These are phyloP conservation scores for Corylus avellana DNA, from an alignment of 306 rosid genomes.

Conservation along the genomic window DNA sequence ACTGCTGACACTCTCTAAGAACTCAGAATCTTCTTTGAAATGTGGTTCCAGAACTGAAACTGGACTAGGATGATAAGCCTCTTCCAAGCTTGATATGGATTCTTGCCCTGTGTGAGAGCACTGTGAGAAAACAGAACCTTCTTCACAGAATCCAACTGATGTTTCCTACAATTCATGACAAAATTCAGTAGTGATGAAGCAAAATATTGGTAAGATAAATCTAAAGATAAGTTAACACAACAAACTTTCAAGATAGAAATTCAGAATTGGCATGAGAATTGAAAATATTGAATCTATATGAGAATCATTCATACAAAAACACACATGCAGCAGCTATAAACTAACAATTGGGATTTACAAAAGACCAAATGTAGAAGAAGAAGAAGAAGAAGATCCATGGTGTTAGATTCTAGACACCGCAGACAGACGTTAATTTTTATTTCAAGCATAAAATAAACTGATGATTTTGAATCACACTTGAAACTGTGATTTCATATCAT, in stretches of 20 bases:
- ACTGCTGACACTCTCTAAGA: constrained; percentile 23
- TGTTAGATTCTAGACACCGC: background rate
- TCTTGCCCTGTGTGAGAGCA: constrained; percentile 38
- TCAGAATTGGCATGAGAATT: background rate
- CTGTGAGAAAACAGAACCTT: constrained; percentile 40
- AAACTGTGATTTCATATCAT: background rate
- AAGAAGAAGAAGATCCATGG: background rate
- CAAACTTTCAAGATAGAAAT: background rate
- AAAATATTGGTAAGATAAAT: background rate
- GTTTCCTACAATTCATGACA: constrained; percentile 43
- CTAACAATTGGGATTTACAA: background rate
- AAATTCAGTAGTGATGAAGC: constrained; percentile 11
- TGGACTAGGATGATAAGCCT: constrained; percentile 67
- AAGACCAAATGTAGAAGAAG: background rate
- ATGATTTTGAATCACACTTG: background rate
- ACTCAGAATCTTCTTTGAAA: constrained; percentile 47
- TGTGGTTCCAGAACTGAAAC: constrained; percentile 67
- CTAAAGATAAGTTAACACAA: background rate
- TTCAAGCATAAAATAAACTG: background rate
- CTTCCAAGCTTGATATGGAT: constrained; percentile 42
- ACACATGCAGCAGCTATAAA: background rate
- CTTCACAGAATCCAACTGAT: constrained; percentile 31
- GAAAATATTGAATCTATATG: background rate
- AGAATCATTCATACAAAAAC: background rate
- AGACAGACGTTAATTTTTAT: background rate